Evolutionary conservation across 768 basidiomycete species (phyloP).

Genomic region (Lactarius deliciosus): DNA sequence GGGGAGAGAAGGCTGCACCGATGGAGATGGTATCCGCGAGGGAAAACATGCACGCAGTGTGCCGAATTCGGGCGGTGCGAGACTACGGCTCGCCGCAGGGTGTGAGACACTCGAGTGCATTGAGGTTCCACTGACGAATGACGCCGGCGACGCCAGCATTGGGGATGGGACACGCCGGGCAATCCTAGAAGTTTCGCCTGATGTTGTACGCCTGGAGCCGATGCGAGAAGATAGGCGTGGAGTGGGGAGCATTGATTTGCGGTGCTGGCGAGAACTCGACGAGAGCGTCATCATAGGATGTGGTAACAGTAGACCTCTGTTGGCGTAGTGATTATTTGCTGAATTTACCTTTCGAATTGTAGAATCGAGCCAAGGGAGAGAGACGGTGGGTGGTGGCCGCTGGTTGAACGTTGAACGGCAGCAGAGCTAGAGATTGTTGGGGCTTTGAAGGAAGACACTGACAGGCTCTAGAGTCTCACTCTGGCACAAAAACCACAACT

Average conservation of each 20-base stretch:
- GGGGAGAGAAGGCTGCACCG: not conserved
- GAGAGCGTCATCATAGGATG: constrained; percentile 16
- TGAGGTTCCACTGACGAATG: not conserved
- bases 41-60: constrained; percentile 1
- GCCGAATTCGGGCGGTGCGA: not conserved
- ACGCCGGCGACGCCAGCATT: not conserved
- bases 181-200: constrained; percentile 7
- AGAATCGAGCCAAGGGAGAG: not conserved
- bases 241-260: constrained; percentile 24
- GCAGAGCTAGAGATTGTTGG: not conserved
- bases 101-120: not conserved
- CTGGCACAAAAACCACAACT: not conserved
- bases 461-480: not conserved
- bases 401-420: not conserved
- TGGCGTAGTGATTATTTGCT: not conserved
- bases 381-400: not conserved
- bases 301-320: not conserved
- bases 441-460: not conserved
- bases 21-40: constrained; percentile 15
- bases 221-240: constrained; percentile 18
- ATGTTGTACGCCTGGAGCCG: not conserved
- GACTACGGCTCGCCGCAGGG: not conserved
- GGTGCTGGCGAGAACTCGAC: constrained; percentile 16
- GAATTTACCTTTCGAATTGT: not conserved
- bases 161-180: constrained; percentile 19